Base-by-base conservation (phyloP, 1,284 basidiomycete genomes). In the Gymnopus androsaceus region DNA sequence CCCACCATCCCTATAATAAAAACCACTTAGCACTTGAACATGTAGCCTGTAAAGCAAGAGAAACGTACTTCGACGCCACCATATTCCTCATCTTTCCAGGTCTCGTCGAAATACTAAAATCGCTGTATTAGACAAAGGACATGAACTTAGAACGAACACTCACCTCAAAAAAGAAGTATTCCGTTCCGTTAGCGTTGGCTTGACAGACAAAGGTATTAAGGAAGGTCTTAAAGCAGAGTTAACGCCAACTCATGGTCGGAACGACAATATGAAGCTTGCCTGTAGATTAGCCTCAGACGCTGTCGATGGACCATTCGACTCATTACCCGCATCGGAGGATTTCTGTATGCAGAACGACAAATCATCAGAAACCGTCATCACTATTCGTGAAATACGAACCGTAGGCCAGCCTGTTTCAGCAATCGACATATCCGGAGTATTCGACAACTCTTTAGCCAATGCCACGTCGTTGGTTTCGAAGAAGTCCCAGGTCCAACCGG, bases 191-290 rank as follows among this genome's bases (percentile, higher is more conserved):
- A 31, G 65, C 54, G 69, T 89, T 92, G 7, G 88, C 70, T 64
- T 82, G 78, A 67, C 92, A 94, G 31, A 90, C 82, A 62, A 86
- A 94, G 0, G 78, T 79, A 63, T 90, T 75, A 46, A 94, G 67
- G 75, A 89, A 91, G 12, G 54, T 69, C 74, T 83, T 50, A n/a
- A 14, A 23, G 44, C 9, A 30, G 17, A 41, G 23, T 41, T 40
- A 27, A 23, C 17, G 2, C 9, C 34, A 2, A 31, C 17, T 48
- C 34, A 48, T 3, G 25, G 42, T 4, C 12, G 14, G 31, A 33
- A 33, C 14, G 31, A 14, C 31, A 33, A 33, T 33, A 33, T 33
- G 31, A 33, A 14, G 7, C 31, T 33, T 14, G 6, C 80, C 66
- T 83, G 82, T 48, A 90, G 69, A 59, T 87, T 84, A 1, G 68